Base-by-base conservation (phyloP, 208 protist species). In the Crithidia fasciculata region DNA sequence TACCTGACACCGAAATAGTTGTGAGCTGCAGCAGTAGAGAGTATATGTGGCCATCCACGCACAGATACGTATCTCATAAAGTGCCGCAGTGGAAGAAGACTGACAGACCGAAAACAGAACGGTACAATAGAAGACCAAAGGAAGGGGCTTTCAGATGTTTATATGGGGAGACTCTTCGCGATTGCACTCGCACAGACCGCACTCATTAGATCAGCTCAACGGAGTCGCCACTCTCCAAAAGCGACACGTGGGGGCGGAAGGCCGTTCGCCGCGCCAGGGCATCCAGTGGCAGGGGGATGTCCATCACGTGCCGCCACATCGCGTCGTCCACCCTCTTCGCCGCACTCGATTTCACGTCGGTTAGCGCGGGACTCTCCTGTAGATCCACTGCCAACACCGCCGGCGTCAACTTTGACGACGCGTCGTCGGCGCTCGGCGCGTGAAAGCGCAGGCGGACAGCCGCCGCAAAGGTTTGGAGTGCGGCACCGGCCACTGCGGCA, bases 161-260 rank as follows among this genome's bases (percentile, higher is more conserved):
- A 28, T 28, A 28, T 28, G 28, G 28, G 28, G 28, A 28, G 28
- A 28, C 28, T 28, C 28, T 28, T 28, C 28, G 28, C 28, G 28
- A 28, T 28, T 28, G 28, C 28, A 28, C 28, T 28, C 28, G 28
- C 28, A 28, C 28, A 28, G 28, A 28, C 28, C 28, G 28, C 28
- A 28, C 4, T 45, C 28, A 19, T 64, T 18, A 78, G 9, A 83
- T 9, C 39, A 89, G 45, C 8, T 56, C 72, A 0, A 80, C 88
- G 2, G 81, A 64, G 57, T 91, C 85, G 8, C 80, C 81, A 28
- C 72, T 50, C 60, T 91, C 85, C 73, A 93, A 78, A 36, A 93
- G 65, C 19, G 88, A 91, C 13, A 88, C 84, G 57, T 93, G 84
- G 45, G 85, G 85, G 18, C 76, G 64, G 71, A 93, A 93, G 12